phyloP scores from a whole-genome alignment of 805 yeast species.

The Maudiozyma turicensis region DNA sequence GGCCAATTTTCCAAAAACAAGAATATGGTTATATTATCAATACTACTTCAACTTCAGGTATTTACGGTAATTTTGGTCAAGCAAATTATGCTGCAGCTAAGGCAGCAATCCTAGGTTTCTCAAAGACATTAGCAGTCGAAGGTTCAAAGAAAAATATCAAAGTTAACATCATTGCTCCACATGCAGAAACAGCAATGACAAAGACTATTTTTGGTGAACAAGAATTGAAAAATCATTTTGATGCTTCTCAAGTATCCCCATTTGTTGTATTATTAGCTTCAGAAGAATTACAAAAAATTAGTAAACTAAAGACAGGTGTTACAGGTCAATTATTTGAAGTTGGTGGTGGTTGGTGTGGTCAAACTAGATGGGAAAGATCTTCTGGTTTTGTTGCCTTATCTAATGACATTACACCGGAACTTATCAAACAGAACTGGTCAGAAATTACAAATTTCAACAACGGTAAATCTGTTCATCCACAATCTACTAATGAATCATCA shows the following conservation, averaged over 20 bases:
- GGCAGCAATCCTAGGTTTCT: constrained; percentile 75
- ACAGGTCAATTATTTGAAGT: constrained; percentile 82
- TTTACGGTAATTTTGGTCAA: constrained; percentile 96
- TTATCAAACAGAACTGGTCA: constrained; percentile 56
- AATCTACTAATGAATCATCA: constrained; percentile 62
- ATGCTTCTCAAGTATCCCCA: constrained; percentile 87
- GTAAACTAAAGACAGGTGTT: constrained; percentile 32
- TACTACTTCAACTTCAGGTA: constrained; percentile 92
- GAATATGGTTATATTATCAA: constrained; percentile 70
- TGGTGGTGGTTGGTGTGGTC: constrained; percentile 96
- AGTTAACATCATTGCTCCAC: constrained; percentile 87
- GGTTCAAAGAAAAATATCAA: constrained; percentile 71
- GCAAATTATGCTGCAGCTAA: constrained; percentile 94
- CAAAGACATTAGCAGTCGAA: constrained; percentile 82
- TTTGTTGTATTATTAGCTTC: constrained; percentile 70
- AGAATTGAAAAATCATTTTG: constrained; percentile 66
- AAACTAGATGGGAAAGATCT: constrained; percentile 91
- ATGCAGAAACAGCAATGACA: constrained; percentile 97
- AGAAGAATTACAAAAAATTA: constrained; percentile 44
- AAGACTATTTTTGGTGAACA: constrained; percentile 70
- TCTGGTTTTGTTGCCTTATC: constrained; percentile 62
- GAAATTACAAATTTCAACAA: constrained; percentile 56
- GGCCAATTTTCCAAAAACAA: constrained; percentile 82
- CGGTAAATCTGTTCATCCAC: constrained; percentile 40
- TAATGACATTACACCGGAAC: constrained; percentile 48